Percentiles rank a stretch among this genome's conserved stretches.
phyloP scores from a whole-genome alignment of 805 yeast species.

The Pichia nanzhaoensis region DNA sequence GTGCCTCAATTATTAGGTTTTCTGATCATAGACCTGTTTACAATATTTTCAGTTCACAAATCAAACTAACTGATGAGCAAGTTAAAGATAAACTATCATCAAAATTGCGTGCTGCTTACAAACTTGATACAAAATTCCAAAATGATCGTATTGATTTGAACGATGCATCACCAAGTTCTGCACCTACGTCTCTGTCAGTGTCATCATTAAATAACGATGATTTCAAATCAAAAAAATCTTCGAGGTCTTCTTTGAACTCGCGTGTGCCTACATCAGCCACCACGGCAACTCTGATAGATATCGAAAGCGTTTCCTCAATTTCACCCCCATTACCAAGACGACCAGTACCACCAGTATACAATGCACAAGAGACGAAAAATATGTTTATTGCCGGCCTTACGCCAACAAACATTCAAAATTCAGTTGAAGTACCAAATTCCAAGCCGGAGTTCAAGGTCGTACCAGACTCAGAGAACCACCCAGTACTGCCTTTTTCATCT shows the following conservation, averaged over 20 bases:
- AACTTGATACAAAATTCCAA: slow-evolving; percentile 24
- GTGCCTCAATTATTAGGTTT: slow-evolving; percentile 48
- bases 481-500: background rate
- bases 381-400: slow-evolving; percentile 23
- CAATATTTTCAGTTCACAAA: slow-evolving; percentile 63
- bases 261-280: slow-evolving; percentile 1
- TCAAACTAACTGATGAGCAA: slow-evolving; percentile 61
- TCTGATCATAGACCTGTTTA: slow-evolving; percentile 95
- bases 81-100: slow-evolving; percentile 48
- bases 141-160: slow-evolving; percentile 26
- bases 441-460: background rate
- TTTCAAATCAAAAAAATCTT: background rate
- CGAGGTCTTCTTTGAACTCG: slow-evolving; percentile 10
- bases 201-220: slow-evolving; percentile 1
- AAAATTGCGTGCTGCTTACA: slow-evolving; percentile 54
- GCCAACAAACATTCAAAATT: slow-evolving; percentile 13
- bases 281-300: slow-evolving; percentile 18
- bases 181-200: slow-evolving; percentile 5
- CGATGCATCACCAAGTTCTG: slow-evolving; percentile 17
- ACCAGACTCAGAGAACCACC: background rate
- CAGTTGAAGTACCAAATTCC: slow-evolving; percentile 4
- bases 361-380: slow-evolving; percentile 16
- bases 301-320: slow-evolving; percentile 16
- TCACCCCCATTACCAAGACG: slow-evolving; percentile 16
- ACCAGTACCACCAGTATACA: slow-evolving; percentile 21